Evolutionary conservation across 805 yeast genomes (phyloP), one percentile per base, ranked within the genome.

Genomic region (Cyberlindnera mycetangii): DNA sequence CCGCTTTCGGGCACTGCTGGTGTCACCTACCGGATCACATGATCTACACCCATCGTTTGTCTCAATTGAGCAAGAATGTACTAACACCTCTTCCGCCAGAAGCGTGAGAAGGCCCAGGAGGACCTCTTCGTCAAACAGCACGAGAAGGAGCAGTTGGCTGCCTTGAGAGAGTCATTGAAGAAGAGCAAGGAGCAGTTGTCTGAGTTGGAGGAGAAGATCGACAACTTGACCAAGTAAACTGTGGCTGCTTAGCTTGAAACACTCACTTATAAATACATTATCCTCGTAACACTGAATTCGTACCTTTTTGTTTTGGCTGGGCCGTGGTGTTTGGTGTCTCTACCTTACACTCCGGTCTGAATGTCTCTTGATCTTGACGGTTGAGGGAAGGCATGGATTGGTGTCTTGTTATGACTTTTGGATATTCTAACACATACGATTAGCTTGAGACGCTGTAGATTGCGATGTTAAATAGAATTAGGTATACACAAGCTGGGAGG

Each of bases 21-120:
- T n/a, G n/a, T n/a, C n/a, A n/a, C n/a, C n/a, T n/a, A n/a, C n/a
- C n/a, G n/a, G n/a, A n/a, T n/a, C n/a, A n/a, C n/a, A n/a, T n/a
- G n/a, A n/a, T n/a, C n/a, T n/a, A n/a, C n/a, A n/a, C n/a, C n/a
- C n/a, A n/a, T n/a, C n/a, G n/a, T n/a, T n/a, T n/a, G n/a, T n/a
- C n/a, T n/a, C n/a, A n/a, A n/a, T n/a, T 16, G 17, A 14, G 32
- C 24, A 41, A 17, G 20, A 25, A 31, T 14, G 7, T 37, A 37
- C 31, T 52, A 50, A 51, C 51, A 52, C 41, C 28, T 47, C 14
- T 14, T 6, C 3, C 67, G 67, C 58, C 56, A 76, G 76, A 88
- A 89, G 66, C 89, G 95, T 67, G 99, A 93, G 76, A 84, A 79
- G 70, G 96, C 96, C 52, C 83, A 82, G 64, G 99, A 92, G 74